Conservation (phyloP, 345 rosid genomes). For the Gynandropsis gynandra region DNA sequence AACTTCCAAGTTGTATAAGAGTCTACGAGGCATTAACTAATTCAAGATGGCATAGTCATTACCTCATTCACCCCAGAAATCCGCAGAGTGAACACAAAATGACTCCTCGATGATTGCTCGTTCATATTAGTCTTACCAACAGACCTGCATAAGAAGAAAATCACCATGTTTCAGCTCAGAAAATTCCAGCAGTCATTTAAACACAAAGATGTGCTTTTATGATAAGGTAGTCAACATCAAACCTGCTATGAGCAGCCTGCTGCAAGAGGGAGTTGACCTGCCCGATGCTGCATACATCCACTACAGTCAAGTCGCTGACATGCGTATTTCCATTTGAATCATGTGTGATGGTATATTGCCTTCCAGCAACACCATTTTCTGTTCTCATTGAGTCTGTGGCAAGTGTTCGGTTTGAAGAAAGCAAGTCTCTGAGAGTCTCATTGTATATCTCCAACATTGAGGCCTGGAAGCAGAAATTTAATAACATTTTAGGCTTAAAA, state of each 20-base stretch:
- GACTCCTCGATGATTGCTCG: constrained; percentile 75
- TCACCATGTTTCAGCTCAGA: constrained; percentile 10
- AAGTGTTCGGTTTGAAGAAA: constrained; percentile 39
- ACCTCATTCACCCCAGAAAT: constrained; percentile 89
- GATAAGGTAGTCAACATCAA: background rate
- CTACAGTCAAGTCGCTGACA: constrained; percentile 75
- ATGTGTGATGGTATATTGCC: constrained; percentile 75
- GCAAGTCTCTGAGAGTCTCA: constrained; percentile 76
- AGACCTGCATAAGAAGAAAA: constrained; percentile 39
- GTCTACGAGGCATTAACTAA: background rate
- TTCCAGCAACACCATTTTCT: constrained; percentile 54
- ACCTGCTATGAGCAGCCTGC: constrained; percentile 96
- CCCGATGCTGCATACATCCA: constrained; percentile 67
- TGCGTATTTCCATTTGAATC: constrained; percentile 72
- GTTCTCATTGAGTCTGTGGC: constrained; percentile 31
- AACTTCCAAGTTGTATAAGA: background rate
- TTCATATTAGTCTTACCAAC: constrained; percentile 92
- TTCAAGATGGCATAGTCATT: background rate
- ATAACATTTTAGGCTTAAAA: too few relatives aligned
- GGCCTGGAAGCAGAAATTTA: constrained; percentile 31
- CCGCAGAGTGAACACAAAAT: constrained; percentile 78
- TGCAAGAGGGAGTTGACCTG: constrained; percentile 68
- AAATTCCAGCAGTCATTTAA: background rate
- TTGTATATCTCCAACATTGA: constrained; percentile 97
- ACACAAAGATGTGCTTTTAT: background rate